Base-by-base conservation (phyloP, 192 early-diverging fungal genomes). In the Coemansia sp. region DNA sequence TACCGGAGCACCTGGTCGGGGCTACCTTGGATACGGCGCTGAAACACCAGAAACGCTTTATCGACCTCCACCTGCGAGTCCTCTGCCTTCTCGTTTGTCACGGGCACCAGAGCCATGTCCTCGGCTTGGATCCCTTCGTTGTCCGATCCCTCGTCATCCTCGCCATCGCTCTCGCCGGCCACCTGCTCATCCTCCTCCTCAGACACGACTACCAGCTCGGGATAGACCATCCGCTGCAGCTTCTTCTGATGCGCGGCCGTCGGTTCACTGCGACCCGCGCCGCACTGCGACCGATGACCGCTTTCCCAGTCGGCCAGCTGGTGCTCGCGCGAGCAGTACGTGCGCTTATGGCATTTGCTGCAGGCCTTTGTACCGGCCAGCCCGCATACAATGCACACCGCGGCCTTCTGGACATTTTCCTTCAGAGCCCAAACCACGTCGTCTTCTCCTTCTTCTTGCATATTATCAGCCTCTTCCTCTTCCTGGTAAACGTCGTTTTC, bases 1-100 rank as follows among this genome's bases (percentile, higher is more conserved):
- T 85, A 92, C 63, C 96, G 87, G 45, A 98, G 55, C 2, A 98
- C 88, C 61, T 98, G 96, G 13, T 91, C 88, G 0, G 94, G 90
- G 49, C 86, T 83, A n/a, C 82, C 51, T 24, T 84, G 79, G 10
- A 95, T 82, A 29, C 87, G 86, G 64, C 87, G 88, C 71, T 98
- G 93, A 78, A 97, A 98, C 64, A 86, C 75, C 61, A 98, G 66
- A 76, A 98, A 98, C 0, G 88, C 88, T 23, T 85, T 77, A 71
- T 98, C 96, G 2, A 98, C 95, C 32, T 89, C 90, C 1, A 90
- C 87, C 49, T 86, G 78, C 9, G 91, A 89, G 65, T 94, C 91
- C 67, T 90, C 90, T 35, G 78, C 83, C 19, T 30, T 28, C 66
- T 81, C 73, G 19, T 19, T 55, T 8, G 51, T 46, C 55, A 53